Evolutionary conservation across 805 yeast genomes (phyloP).

Genomic region (Metschnikowia vanudenii): DNA sequence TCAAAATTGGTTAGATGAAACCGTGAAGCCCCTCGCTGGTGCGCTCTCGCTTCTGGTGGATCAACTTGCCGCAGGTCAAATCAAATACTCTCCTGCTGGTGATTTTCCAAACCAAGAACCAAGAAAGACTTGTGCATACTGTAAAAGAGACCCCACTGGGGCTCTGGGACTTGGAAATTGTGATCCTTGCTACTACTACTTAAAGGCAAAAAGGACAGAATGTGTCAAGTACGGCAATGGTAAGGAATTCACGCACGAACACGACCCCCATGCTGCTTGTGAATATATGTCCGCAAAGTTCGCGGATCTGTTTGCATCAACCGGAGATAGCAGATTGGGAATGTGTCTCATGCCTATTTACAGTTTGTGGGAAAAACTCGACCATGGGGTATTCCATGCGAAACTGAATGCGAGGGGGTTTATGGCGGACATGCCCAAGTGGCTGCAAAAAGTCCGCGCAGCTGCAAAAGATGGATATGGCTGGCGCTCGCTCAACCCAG

Average conservation of each 20-base stretch:
- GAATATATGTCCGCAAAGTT: background rate
- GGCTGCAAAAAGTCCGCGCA: slow-evolving; percentile 2
- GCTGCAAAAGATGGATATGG: slow-evolving; percentile 3
- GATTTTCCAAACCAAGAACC: background rate
- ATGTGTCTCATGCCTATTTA: background rate
- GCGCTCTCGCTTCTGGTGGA: background rate
- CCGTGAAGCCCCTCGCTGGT: background rate
- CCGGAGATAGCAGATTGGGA: background rate
- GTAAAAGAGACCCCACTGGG: background rate
- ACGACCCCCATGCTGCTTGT: background rate
- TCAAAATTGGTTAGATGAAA: background rate
- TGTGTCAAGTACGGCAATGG: background rate
- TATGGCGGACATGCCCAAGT: background rate
- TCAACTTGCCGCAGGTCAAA: background rate
- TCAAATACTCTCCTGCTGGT: background rate
- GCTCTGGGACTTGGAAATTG: background rate
- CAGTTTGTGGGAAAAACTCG: background rate
- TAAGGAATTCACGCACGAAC: background rate
- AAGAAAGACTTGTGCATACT: background rate
- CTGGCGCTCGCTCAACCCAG: slow-evolving; percentile 2
- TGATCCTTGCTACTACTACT: background rate
- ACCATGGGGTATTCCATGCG: background rate
- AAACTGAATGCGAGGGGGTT: background rate
- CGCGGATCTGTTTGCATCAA: slow-evolving; percentile 1
- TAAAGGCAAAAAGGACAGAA: background rate